Percentiles rank a stretch among this genome's conserved stretches.
Evolutionary conservation across 1,284 basidiomycete species (phyloP).

Genomic region (Ganoderma resinaceum): DNA sequence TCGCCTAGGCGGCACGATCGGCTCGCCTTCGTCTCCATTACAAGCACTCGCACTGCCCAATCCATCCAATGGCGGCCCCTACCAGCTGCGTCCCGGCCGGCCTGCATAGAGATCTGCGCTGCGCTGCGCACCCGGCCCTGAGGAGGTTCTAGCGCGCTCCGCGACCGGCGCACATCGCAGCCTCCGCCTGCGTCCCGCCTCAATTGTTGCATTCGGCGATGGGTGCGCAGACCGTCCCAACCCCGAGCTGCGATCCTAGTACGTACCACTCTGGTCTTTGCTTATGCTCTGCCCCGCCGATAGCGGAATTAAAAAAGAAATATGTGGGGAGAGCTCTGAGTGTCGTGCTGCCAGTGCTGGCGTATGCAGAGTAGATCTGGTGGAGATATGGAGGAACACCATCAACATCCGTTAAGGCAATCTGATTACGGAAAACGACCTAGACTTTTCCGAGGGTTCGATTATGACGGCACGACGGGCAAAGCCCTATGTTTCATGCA

Average conservation of each 20-base stretch:
- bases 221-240: not conserved
- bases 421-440: not conserved
- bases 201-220: not conserved
- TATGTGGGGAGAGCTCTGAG: not conserved
- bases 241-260: not conserved
- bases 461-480: no score
- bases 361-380: not conserved
- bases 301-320: not conserved
- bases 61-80: not conserved
- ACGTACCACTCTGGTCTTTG: not conserved
- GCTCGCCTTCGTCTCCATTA: not conserved
- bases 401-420: conserved; percentile 1
- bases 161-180: not conserved
- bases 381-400: conserved; percentile 1
- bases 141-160: not conserved
- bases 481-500: no score
- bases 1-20: not conserved
- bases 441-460: not conserved
- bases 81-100: not conserved
- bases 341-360: not conserved
- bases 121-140: not conserved
- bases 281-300: not conserved
- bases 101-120: conserved; percentile 1
- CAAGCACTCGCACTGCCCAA: not conserved
- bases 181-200: not conserved